phyloP scores from a whole-genome alignment of 2,329 filamentous ascomycete genomes.

The Fusarium denticulatum region DNA sequence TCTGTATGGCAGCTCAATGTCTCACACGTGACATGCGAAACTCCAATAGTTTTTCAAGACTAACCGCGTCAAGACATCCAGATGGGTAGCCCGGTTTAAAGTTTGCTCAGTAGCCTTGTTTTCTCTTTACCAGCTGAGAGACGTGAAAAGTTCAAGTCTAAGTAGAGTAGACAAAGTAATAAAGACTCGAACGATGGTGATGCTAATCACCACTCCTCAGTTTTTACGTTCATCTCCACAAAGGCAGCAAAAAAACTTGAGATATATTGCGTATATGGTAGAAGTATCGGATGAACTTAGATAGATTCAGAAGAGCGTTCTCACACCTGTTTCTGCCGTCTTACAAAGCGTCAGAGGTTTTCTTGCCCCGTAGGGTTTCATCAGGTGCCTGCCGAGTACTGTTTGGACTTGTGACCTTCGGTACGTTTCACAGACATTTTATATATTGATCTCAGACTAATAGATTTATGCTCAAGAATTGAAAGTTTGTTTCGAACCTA shows the following conservation, averaged over 20 bases:
- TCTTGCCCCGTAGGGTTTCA: no score
- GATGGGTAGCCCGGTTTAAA: neutral
- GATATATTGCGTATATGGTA: neutral
- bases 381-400: neutral
- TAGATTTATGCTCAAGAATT: neutral
- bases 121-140: neutral
- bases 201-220: neutral
- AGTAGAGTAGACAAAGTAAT: no score
- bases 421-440: no score
- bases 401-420: fast-evolving
- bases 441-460: neutral
- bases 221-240: no score
- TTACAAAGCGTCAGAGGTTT: no score
- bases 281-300: neutral
- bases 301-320: neutral
- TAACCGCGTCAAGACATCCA: neutral
- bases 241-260: neutral
- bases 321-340: no score
- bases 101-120: neutral
- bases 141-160: no score
- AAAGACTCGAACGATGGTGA: no score
- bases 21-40: neutral
- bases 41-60: neutral
- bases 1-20: neutral
- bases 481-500: neutral